Conservation (phyloP, 2,329 filamentous ascomycete genomes). For the Talaromyces atroroseus region DNA sequence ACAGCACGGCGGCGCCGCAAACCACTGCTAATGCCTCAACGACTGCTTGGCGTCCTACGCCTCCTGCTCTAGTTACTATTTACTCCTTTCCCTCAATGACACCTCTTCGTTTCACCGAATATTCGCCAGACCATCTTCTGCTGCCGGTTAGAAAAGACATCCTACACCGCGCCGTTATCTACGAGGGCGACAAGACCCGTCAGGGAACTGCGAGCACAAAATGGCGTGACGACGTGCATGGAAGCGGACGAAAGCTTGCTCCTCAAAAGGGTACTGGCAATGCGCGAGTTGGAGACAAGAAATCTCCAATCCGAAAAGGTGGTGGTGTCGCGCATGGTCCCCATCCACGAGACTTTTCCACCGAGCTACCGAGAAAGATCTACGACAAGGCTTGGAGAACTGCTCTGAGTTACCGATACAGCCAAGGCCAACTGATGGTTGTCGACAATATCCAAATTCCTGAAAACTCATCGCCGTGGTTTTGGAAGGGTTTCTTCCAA, state of each 20-base stretch:
- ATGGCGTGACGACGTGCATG: constrained; percentile 75
- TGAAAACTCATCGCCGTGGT: constrained; percentile 47
- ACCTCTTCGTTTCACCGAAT: constrained; percentile 70
- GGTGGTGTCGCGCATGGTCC: constrained; percentile 90
- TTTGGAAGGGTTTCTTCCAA: constrained; percentile 63
- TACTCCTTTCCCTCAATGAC: constrained; percentile 88
- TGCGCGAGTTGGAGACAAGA: constrained; percentile 73
- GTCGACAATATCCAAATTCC: constrained; percentile 69
- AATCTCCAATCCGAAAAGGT: constrained; percentile 74
- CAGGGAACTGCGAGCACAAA: constrained; percentile 81
- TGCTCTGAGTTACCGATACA: constrained; percentile 85
- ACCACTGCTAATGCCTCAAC: constrained; percentile 20
- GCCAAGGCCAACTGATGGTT: constrained; percentile 78
- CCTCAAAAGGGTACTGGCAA: constrained; percentile 81
- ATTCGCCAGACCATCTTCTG: constrained; percentile 74
- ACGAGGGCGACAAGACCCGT: constrained; percentile 82
- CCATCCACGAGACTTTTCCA: constrained; percentile 83
- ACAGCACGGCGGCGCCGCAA: not conserved
- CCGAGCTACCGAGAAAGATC: constrained; percentile 75
- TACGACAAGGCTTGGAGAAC: constrained; percentile 96
- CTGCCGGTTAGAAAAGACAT: constrained; percentile 86
- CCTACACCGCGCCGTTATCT: constrained; percentile 85
- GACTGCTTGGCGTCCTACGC: constrained; percentile 37
- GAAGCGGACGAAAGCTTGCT: constrained; percentile 73
- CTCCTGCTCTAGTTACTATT: constrained; percentile 73